A percentile compares a stretch with the other conserved stretches of the same genome.
These are phyloP conservation scores for Chlamydomonas reinhardtii DNA, from an alignment of 163 green algal genomes.

Conservation along the genomic window DNA sequence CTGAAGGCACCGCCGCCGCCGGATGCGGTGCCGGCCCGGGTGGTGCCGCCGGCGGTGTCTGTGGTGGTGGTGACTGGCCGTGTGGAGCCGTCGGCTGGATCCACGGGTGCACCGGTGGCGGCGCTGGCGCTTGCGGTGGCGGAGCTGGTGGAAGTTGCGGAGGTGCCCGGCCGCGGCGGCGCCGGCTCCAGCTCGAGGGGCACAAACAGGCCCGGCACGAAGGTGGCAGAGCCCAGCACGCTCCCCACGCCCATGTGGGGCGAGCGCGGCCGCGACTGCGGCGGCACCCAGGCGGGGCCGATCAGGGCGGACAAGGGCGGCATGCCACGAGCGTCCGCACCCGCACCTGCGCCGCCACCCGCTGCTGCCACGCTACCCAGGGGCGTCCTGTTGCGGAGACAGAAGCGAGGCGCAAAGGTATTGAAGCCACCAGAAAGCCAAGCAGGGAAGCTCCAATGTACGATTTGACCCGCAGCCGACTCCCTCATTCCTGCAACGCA, in stretches of 20 bases:
- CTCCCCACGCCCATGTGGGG: slow-evolving; percentile 37
- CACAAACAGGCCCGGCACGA: slow-evolving; percentile 24
- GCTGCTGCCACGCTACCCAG: slow-evolving; percentile 3
- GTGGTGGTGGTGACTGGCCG: no score
- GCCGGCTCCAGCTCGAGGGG: slow-evolving; percentile 30
- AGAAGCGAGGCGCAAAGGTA: no score
- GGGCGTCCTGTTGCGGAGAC: background rate
- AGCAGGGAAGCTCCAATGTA: no score
- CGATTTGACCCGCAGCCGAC: no score
- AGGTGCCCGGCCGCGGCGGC: background rate
- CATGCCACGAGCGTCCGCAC: slow-evolving; percentile 19
- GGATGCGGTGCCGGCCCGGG: background rate
- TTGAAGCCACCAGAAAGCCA: no score
- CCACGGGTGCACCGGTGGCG: background rate
- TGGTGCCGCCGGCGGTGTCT: background rate
- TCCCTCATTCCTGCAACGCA: background rate
- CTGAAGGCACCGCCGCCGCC: background rate
- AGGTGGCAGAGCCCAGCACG: slow-evolving; percentile 10
- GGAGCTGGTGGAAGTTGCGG: background rate
- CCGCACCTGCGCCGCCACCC: background rate
- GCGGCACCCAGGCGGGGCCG: slow-evolving; percentile 19
- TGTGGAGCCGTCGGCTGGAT: background rate
- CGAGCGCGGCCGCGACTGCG: background rate
- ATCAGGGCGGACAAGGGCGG: slow-evolving; percentile 10
- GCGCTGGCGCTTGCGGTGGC: background rate